These are phyloP conservation scores for Knoxdaviesia proteae DNA, from an alignment of 2,329 filamentous ascomycete species.

Conservation along the genomic window DNA sequence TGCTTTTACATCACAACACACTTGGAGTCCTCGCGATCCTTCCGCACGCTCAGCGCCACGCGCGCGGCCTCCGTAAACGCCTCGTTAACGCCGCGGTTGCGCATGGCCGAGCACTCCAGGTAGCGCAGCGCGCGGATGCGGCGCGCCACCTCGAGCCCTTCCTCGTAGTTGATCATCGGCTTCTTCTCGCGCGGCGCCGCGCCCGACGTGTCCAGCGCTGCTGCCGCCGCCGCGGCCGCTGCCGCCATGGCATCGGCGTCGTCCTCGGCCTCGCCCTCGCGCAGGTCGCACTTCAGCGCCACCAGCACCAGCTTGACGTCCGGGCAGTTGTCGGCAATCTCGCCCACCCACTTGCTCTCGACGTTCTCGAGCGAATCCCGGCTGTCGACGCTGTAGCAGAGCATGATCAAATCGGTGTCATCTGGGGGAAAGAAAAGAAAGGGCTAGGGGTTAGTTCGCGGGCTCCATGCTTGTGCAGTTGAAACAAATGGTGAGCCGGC, in stretches of 20 bases:
- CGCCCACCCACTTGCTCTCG: constrained; percentile 93
- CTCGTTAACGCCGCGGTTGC: constrained; percentile 94
- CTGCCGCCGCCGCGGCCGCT: constrained; percentile 12
- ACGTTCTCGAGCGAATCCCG: constrained; percentile 96
- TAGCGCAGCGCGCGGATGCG: constrained; percentile 86
- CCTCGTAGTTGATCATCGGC: constrained; percentile 71
- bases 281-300: constrained; percentile 87
- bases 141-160: constrained; percentile 76
- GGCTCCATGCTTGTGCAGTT: constrained; percentile 1
- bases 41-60: constrained; percentile 61
- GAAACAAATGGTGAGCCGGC: not conserved
- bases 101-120: constrained; percentile 94
- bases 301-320: constrained; percentile 88
- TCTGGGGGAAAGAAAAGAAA: constrained; percentile 16
- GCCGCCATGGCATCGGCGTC: constrained; percentile 29
- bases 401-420: constrained; percentile 95
- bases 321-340: constrained; percentile 95
- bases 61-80: constrained; percentile 95
- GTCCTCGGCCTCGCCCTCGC: constrained; percentile 55
- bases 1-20: constrained; percentile 35
- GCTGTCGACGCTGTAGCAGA: constrained; percentile 95
- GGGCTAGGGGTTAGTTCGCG: constrained; percentile 4
- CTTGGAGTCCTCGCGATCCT: constrained; percentile 40
- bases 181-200: constrained; percentile 33
- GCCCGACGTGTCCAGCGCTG: constrained; percentile 12